Evolutionary conservation across 305 asterid genomes (phyloP).

Genomic region (Fraxinus platypoda): DNA sequence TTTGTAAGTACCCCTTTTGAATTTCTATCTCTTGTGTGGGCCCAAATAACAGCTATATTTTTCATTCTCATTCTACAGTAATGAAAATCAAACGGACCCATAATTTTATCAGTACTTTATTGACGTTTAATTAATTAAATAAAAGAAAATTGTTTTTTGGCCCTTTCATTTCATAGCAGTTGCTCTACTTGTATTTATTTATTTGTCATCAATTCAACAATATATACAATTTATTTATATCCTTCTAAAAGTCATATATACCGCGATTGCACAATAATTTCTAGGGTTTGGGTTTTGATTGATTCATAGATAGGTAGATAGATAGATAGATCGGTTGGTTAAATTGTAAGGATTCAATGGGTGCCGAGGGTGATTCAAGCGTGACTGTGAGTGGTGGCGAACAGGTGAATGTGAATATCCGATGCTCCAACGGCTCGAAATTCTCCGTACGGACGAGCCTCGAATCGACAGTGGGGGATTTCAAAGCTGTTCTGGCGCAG

Average conservation of each 20-base stretch:
- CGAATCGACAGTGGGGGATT: constrained; percentile 49
- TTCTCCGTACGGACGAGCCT: constrained; percentile 53
- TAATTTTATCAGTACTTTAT: no score
- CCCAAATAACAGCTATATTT: no score
- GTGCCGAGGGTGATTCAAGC: constrained; percentile 1
- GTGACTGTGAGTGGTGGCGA: neutral
- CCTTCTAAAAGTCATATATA: neutral
- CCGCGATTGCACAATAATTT: neutral
- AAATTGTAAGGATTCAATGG: neutral
- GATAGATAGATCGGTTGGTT: neutral
- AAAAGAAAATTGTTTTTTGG: neutral
- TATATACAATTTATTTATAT: neutral
- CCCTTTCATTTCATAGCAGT: neutral
- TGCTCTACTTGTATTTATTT: neutral
- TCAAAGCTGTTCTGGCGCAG: constrained; percentile 51
- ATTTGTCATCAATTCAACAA: neutral
- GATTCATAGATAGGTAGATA: neutral
- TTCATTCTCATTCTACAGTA: no score
- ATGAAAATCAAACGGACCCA: no score
- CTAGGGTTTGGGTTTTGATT: neutral
- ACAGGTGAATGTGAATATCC: neutral
- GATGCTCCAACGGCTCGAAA: constrained; percentile 40
- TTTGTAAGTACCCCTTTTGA: no score
- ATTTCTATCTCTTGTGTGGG: no score
- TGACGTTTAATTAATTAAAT: no score